Percentiles rank a stretch among this genome's conserved stretches.
Conservation (phyloP, 1,284 basidiomycete species). For the Kalmanozyma brasiliensis region DNA sequence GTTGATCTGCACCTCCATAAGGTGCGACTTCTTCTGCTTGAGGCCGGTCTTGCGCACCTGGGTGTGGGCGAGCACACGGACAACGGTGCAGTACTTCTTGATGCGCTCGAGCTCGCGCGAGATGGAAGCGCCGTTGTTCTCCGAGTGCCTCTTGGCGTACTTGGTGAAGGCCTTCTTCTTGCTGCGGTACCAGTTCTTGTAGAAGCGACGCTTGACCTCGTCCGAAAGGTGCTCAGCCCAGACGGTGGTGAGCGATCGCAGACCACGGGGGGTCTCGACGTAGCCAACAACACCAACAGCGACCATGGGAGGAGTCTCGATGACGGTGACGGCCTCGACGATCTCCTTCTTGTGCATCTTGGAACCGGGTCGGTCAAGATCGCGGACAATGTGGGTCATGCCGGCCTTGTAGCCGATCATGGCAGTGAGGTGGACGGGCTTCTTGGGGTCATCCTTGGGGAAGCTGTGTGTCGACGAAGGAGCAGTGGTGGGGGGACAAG, state of each 20-base stretch:
- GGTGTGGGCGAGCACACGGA: slow-evolving; percentile 98
- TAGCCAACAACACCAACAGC: slow-evolving; percentile 99
- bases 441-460: slow-evolving; percentile 95
- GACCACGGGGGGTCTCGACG: slow-evolving; percentile 98
- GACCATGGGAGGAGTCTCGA: slow-evolving; percentile 98
- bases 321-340: slow-evolving; percentile 94
- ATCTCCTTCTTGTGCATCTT: slow-evolving; percentile 77
- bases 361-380: slow-evolving; percentile 98
- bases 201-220: slow-evolving; percentile 98
- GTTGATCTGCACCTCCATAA: slow-evolving; percentile 99
- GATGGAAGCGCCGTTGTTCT: slow-evolving; percentile 91
- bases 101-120: slow-evolving; percentile 98
- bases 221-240: slow-evolving; percentile 77
- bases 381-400: slow-evolving; percentile 99
- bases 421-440: slow-evolving; percentile 98
- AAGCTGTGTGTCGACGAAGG: slow-evolving; percentile 24
- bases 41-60: slow-evolving; percentile 94
- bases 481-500: no score
- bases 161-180: slow-evolving; percentile 99
- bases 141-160: slow-evolving; percentile 99
- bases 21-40: slow-evolving; percentile 98
- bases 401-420: slow-evolving; percentile 99
- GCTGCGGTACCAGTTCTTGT: slow-evolving; percentile 99
- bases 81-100: slow-evolving; percentile 99
- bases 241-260: slow-evolving; percentile 81